Percentiles rank a stretch among this genome's conserved stretches.
Conservation (phyloP, 2,329 filamentous ascomycete species). For the Aspergillus sp. region DNA sequence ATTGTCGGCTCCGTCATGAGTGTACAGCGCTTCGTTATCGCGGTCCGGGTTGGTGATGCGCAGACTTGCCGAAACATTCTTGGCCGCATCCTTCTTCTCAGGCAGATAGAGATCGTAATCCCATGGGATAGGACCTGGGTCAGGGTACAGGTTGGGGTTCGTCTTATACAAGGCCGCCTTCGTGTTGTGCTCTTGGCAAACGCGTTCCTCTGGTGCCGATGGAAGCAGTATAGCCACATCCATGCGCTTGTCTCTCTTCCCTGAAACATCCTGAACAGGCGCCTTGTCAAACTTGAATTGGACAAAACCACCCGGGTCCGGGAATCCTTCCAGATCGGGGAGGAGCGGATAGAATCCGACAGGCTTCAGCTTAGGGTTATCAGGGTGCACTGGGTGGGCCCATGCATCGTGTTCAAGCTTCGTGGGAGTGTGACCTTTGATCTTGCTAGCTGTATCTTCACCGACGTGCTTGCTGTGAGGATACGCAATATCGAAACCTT, state of each 20-base stretch:
- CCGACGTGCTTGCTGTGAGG: conserved; percentile 61
- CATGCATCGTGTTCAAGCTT: conserved; percentile 60
- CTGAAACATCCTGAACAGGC: conserved; percentile 52
- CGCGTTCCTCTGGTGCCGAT: conserved; percentile 50
- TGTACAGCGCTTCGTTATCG: conserved; percentile 55
- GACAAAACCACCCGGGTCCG: conserved; percentile 60
- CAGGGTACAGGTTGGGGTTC: conserved; percentile 53
- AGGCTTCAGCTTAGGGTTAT: conserved; percentile 58
- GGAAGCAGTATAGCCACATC: conserved; percentile 61
- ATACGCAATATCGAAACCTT: conserved; percentile 66
- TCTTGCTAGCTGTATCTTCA: conserved; percentile 54
- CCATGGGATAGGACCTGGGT: conserved; percentile 56
- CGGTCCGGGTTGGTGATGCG: conserved; percentile 55
- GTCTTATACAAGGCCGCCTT: conserved; percentile 51
- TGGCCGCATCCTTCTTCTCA: conserved; percentile 48
- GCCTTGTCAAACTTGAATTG: conserved; percentile 63
- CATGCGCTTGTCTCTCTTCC: conserved; percentile 59
- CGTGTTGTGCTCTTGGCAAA: conserved; percentile 50
- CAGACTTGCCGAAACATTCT: conserved; percentile 59
- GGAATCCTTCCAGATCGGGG: conserved; percentile 62
- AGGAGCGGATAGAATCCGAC: conserved; percentile 62
- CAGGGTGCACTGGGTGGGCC: conserved; percentile 61
- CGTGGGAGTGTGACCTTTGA: conserved; percentile 56
- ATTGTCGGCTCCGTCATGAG: conserved; percentile 46
- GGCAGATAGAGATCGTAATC: conserved; percentile 64